Conservation (phyloP, 495 filamentous ascomycete species). For the Parathielavia hyrcaniae region DNA sequence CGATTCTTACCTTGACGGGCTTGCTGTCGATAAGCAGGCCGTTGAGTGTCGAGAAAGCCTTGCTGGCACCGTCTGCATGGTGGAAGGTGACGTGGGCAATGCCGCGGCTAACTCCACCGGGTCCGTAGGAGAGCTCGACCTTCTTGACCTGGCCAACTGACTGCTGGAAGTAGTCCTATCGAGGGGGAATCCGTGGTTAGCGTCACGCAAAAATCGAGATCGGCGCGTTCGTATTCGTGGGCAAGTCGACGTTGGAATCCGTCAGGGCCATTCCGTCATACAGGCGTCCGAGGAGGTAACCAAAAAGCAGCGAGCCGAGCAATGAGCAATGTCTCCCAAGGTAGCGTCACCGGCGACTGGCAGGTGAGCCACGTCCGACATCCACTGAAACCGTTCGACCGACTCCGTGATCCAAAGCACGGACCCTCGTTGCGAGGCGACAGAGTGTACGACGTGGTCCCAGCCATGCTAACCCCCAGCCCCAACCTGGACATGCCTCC, state of each 20-base stretch:
- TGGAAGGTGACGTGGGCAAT: slow-evolving; percentile 65
- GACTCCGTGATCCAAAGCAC: slow-evolving; percentile 11
- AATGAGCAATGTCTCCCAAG: slow-evolving; percentile 26
- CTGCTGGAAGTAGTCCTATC: slow-evolving; percentile 92
- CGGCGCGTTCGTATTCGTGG: slow-evolving; percentile 19
- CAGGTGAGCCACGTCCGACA: slow-evolving; percentile 24
- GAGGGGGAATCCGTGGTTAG: slow-evolving; percentile 35
- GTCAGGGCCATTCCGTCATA: slow-evolving; percentile 3
- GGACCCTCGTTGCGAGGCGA: slow-evolving; percentile 12
- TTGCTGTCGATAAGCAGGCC: slow-evolving; percentile 80
- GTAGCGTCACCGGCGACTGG: slow-evolving; percentile 27
- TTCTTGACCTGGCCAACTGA: slow-evolving; percentile 84
- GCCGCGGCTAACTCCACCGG: slow-evolving; percentile 84
- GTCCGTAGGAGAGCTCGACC: slow-evolving; percentile 83
- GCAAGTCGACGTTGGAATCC: slow-evolving; percentile 21
- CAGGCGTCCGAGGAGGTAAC: slow-evolving; percentile 7
- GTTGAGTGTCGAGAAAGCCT: slow-evolving; percentile 75
- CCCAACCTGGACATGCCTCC: slow-evolving; percentile 6
- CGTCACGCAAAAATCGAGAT: slow-evolving; percentile 23
- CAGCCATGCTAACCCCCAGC: slow-evolving; percentile 10
- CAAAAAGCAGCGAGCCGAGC: slow-evolving; percentile 34
- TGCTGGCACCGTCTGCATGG: slow-evolving; percentile 68
- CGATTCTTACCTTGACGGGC: slow-evolving; percentile 70
- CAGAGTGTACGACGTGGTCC: slow-evolving; percentile 13
- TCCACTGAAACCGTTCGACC: slow-evolving; percentile 18